Percentiles rank a stretch among this genome's conserved stretches.
Evolutionary conservation across 2,329 filamentous ascomycete genomes (phyloP).

Genomic region (Hymenoscyphus fraxineus): DNA sequence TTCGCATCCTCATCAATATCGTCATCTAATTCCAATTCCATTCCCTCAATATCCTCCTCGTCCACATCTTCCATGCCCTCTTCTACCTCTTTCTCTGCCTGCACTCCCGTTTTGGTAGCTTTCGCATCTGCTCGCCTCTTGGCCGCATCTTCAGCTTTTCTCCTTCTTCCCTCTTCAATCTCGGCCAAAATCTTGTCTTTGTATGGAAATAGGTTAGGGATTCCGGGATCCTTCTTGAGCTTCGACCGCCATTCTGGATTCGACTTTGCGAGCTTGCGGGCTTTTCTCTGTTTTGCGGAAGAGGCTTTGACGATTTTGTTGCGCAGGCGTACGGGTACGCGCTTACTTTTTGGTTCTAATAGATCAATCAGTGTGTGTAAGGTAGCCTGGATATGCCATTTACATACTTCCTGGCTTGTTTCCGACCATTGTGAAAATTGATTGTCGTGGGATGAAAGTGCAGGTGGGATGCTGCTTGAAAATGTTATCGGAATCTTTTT

Average conservation of each 20-base stretch:
- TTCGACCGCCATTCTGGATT: constrained; percentile 96
- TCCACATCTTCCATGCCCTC: constrained; percentile 43
- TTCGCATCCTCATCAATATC: constrained; percentile 66
- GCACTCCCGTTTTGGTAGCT: constrained; percentile 56
- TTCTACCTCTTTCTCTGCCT: constrained; percentile 41
- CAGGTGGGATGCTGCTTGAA: not conserved
- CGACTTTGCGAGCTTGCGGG: constrained; percentile 85
- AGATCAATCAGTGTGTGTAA: constrained; percentile 18
- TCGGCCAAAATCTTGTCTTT: constrained; percentile 94
- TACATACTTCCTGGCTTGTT: constrained; percentile 36
- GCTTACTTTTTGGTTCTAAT: constrained; percentile 90
- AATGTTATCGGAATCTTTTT: constrained; percentile 5
- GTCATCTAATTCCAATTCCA: constrained; percentile 52
- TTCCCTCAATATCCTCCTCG: constrained; percentile 47
- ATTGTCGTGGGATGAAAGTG: constrained; percentile 3
- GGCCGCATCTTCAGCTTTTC: constrained; percentile 75
- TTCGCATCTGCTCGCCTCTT: constrained; percentile 69
- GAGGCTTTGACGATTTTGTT: constrained; percentile 96
- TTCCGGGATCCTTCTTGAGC: constrained; percentile 95
- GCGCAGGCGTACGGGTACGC: constrained; percentile 79
- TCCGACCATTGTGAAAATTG: constrained; percentile 30
- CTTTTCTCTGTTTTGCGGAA: constrained; percentile 84
- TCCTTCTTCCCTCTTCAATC: constrained; percentile 81
- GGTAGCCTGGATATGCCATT: not conserved
- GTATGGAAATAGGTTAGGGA: constrained; percentile 95